Conservation (phyloP, 768 basidiomycete species). For the Hygrophorus russula region DNA sequence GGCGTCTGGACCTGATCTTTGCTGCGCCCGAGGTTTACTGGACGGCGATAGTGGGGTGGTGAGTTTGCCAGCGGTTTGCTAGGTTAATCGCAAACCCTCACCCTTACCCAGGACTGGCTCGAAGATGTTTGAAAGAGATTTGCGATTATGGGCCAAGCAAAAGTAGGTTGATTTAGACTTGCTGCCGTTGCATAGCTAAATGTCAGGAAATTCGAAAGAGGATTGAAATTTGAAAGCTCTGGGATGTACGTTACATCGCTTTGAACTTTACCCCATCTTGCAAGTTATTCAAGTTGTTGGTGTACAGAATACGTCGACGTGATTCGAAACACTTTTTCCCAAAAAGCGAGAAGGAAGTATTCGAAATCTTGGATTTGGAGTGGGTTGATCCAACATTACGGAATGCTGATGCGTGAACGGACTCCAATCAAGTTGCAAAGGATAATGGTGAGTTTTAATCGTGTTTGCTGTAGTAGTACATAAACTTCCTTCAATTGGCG, state of each 20-base stretch:
- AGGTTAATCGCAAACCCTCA: neutral
- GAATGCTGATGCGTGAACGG: constrained; percentile 34
- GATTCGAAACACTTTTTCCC: constrained; percentile 53
- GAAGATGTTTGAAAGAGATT: constrained; percentile 81
- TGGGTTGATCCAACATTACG: constrained; percentile 64
- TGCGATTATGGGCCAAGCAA: constrained; percentile 64
- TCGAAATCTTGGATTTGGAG: constrained; percentile 54
- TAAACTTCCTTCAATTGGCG: constrained; percentile 29
- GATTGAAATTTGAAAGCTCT: constrained; percentile 77
- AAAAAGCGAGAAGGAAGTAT: constrained; percentile 60
- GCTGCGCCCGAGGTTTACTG: constrained; percentile 70
- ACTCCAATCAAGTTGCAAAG: too few species aligned
- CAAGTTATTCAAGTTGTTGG: neutral
- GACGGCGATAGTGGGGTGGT: constrained; percentile 88
- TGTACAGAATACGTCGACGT: constrained; percentile 43
- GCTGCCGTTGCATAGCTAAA: neutral
- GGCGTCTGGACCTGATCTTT: constrained; percentile 80
- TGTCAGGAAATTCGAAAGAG: constrained; percentile 30
- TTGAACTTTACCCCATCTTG: neutral
- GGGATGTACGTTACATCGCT: constrained; percentile 46
- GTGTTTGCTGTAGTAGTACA: neutral
- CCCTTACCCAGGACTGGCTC: constrained; percentile 59
- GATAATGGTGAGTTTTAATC: neutral
- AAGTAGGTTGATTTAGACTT: constrained; percentile 24
- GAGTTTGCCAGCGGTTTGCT: constrained; percentile 7